These are phyloP conservation scores for Poa pratensis DNA, from an alignment of 176 grass and related monocot species.

Conservation along the genomic window DNA sequence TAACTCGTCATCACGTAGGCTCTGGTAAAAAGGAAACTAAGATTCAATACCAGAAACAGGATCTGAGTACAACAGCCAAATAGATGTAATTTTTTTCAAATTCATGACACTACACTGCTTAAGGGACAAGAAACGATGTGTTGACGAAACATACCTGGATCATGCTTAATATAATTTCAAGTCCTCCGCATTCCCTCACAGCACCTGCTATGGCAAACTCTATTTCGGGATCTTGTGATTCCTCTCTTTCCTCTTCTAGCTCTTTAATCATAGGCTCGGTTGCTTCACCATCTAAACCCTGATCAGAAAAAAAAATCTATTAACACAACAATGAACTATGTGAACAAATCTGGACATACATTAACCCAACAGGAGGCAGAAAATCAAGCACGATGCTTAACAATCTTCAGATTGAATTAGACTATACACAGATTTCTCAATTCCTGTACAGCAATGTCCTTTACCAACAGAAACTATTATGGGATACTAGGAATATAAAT, in stretches of 20 bases:
- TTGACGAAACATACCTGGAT: conserved; percentile 72
- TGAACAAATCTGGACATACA: conserved; percentile 14
- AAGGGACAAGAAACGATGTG: conserved; percentile 15
- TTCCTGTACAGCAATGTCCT: conserved; percentile 15
- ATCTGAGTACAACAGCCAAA: background rate
- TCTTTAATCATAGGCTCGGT: conserved; percentile 99
- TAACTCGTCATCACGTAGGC: conserved; percentile 79
- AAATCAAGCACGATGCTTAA: conserved; percentile 35
- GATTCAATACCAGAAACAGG: conserved; percentile 21
- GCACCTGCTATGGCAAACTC: conserved; percentile 96
- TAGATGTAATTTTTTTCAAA: conserved; percentile 7
- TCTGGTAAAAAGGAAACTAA: conserved; percentile 51
- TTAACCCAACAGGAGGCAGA: conserved; percentile 10
- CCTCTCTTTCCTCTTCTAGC: conserved; percentile 97
- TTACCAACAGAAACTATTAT: conserved; percentile 14
- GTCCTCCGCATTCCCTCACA: conserved; percentile 91
- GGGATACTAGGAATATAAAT: conserved; percentile 4
- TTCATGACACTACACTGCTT: conserved; percentile 19
- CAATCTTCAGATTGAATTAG: conserved; percentile 17
- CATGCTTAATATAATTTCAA: conserved; percentile 97
- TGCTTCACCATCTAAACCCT: conserved; percentile 99
- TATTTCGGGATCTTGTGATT: conserved; percentile 96
- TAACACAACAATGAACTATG: conserved; percentile 2
- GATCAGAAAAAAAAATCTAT: conserved; percentile 37
- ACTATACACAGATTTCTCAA: conserved; percentile 20